phyloP scores from a whole-genome alignment of 306 rosid species.

The Oxytropis ochrocephala region DNA sequence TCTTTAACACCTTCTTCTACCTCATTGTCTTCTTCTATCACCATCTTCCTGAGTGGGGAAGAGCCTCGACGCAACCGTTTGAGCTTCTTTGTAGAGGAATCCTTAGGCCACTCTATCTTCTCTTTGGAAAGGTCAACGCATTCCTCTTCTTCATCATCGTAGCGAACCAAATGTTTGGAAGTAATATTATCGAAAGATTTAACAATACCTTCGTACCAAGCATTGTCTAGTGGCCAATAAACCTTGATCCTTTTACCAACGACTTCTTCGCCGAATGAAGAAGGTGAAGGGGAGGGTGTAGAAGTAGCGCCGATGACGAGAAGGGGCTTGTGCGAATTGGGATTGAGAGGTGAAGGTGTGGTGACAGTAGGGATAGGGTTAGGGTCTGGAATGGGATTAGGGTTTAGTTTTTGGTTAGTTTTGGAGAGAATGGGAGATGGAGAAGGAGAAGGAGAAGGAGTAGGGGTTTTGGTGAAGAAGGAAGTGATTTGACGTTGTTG shows the following conservation, averaged over 20 bases:
- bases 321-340: conserved; percentile 46
- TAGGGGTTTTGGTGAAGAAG: conserved; percentile 61
- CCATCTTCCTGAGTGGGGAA: conserved; percentile 8
- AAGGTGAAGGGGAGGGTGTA: conserved; percentile 16
- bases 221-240: conserved; percentile 70
- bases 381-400: conserved; percentile 6
- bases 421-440: conserved; percentile 27
- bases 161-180: conserved; percentile 52
- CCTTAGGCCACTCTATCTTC: conserved; percentile 60
- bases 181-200: conserved; percentile 37
- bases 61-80: conserved; percentile 38
- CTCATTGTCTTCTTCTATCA: conserved; percentile 26
- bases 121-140: conserved; percentile 46
- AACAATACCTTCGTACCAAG: conserved; percentile 78
- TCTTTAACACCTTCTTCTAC: conserved; percentile 16
- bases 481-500: conserved; percentile 85
- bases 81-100: conserved; percentile 30
- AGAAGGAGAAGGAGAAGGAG: conserved; percentile 24
- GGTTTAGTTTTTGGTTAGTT: conserved; percentile 18
- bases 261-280: conserved; percentile 33
- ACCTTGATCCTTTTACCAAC: conserved; percentile 71
- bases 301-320: conserved; percentile 44
- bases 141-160: conserved; percentile 79
- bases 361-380: conserved; percentile 22
- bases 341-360: conserved; percentile 59